Conservation (phyloP, 1,284 basidiomycete genomes). For the Lentinula novae-zelandiae region DNA sequence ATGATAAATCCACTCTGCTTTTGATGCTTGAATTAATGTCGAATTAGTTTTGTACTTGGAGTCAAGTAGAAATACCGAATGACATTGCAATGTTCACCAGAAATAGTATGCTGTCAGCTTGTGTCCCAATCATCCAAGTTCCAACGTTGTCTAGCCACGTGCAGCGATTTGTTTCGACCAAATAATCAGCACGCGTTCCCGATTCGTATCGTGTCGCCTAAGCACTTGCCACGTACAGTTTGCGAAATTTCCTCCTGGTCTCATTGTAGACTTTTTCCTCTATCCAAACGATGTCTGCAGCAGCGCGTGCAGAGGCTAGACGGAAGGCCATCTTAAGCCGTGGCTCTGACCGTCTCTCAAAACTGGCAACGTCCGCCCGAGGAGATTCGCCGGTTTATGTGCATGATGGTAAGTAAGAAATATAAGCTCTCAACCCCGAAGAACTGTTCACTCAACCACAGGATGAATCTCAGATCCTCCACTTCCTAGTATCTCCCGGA, state of each 20-base stretch:
- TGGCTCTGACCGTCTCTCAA: conserved; percentile 67
- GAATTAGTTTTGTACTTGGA: too few relatives aligned
- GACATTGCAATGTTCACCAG: too few relatives aligned
- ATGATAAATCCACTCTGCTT: too few relatives aligned
- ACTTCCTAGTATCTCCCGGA: conserved; percentile 31
- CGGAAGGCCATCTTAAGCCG: conserved; percentile 69
- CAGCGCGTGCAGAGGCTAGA: conserved; percentile 68
- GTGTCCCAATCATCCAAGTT: too few relatives aligned
- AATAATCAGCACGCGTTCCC: conserved; percentile 6
- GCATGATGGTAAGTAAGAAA: conserved; percentile 42
- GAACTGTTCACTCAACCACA: conserved; percentile 14
- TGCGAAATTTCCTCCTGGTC: background rate
- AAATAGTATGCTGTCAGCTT: too few relatives aligned
- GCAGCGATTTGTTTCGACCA: conserved; percentile 5
- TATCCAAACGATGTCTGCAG: conserved; percentile 32
- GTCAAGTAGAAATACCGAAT: too few relatives aligned
- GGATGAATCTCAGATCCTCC: conserved; percentile 46
- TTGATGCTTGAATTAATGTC: too few relatives aligned
- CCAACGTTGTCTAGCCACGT: background rate
- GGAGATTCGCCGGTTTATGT: conserved; percentile 62
- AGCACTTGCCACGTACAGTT: conserved; percentile 10
- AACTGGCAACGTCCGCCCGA: conserved; percentile 69
- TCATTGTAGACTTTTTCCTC: background rate
- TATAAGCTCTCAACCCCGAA: background rate
- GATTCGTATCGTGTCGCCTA: background rate